phyloP scores from a whole-genome alignment of 2,329 filamentous ascomycete genomes.

The Didymella sp. region DNA sequence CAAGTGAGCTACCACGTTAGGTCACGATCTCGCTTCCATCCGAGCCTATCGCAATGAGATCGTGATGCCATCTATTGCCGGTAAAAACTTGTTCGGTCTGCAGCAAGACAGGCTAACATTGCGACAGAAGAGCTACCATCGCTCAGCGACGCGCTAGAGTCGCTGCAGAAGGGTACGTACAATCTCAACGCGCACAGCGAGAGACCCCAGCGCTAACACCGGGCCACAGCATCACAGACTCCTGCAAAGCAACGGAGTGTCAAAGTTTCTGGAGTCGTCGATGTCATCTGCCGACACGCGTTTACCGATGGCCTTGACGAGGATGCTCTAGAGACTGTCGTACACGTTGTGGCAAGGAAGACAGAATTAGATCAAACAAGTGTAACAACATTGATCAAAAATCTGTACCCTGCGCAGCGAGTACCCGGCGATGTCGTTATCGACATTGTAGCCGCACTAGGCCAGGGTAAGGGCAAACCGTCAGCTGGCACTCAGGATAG shows the following conservation, averaged over 20 bases:
- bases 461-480: slow-evolving; percentile 78
- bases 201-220: slow-evolving; percentile 31
- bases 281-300: slow-evolving; percentile 66
- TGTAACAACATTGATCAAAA: slow-evolving; percentile 71
- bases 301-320: slow-evolving; percentile 73
- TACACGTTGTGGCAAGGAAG: slow-evolving; percentile 71
- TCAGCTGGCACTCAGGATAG: slow-evolving; percentile 72
- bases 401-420: slow-evolving; percentile 74
- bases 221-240: slow-evolving; percentile 43
- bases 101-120: slow-evolving; percentile 32
- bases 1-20: slow-evolving; percentile 17
- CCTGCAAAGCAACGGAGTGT: slow-evolving; percentile 71
- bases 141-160: slow-evolving; percentile 47
- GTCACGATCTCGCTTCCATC: slow-evolving; percentile 17
- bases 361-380: slow-evolving; percentile 79
- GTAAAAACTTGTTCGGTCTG: slow-evolving; percentile 27
- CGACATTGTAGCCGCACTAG: slow-evolving; percentile 74
- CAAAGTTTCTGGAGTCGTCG: slow-evolving; percentile 69
- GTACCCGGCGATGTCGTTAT: slow-evolving; percentile 68
- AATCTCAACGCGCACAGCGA: slow-evolving; percentile 24
- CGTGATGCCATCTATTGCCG: slow-evolving; percentile 43
- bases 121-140: slow-evolving; percentile 38
- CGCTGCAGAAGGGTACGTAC: slow-evolving; percentile 45
- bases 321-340: slow-evolving; percentile 65
- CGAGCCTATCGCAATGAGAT: slow-evolving; percentile 31